Conservation (phyloP, 345 rosid species). For the Rubroshorea leprosula region DNA sequence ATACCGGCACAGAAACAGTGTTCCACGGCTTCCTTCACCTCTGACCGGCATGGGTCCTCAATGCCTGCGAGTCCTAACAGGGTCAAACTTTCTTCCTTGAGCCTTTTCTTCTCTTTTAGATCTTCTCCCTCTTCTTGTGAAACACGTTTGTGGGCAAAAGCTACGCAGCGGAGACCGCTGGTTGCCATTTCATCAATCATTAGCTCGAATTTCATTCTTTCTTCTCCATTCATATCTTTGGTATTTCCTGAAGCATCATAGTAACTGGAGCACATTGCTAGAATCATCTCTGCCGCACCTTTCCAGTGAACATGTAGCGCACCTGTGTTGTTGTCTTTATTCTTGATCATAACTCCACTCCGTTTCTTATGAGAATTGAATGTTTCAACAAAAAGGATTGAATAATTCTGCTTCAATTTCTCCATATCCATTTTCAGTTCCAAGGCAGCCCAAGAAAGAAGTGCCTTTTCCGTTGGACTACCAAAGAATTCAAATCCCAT, state of each 20-base stretch:
- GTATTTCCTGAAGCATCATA: constrained; percentile 28
- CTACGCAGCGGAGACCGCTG: constrained; percentile 59
- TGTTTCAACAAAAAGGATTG: constrained; percentile 42
- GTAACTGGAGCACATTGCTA: constrained; percentile 48
- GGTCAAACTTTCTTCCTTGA: too few species aligned
- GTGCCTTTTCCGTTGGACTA: constrained; percentile 70
- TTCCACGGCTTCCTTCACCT: constrained; percentile 59
- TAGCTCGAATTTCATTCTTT: constrained; percentile 27
- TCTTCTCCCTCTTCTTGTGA: constrained; percentile 18
- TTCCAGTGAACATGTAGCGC: constrained; percentile 55
- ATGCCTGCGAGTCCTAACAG: too few species aligned
- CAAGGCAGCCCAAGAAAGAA: constrained; percentile 69
- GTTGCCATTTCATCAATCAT: constrained; percentile 53
- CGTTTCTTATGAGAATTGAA: constrained; percentile 59
- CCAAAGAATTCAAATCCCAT: constrained; percentile 48
- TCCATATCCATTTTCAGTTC: constrained; percentile 53
- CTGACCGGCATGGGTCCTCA: too few species aligned
- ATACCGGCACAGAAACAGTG: constrained; percentile 53
- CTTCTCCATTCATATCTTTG: constrained; percentile 27
- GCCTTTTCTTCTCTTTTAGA: neutral
- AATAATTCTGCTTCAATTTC: constrained; percentile 27
- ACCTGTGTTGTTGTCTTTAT: constrained; percentile 23
- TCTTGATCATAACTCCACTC: constrained; percentile 42
- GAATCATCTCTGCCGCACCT: constrained; percentile 66
- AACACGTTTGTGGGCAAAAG: constrained; percentile 48